A percentile compares a stretch with the other conserved stretches of the same genome.
Evolutionary conservation across 345 rosid species (phyloP).

Genomic region (Melaleuca quinquenervia): DNA sequence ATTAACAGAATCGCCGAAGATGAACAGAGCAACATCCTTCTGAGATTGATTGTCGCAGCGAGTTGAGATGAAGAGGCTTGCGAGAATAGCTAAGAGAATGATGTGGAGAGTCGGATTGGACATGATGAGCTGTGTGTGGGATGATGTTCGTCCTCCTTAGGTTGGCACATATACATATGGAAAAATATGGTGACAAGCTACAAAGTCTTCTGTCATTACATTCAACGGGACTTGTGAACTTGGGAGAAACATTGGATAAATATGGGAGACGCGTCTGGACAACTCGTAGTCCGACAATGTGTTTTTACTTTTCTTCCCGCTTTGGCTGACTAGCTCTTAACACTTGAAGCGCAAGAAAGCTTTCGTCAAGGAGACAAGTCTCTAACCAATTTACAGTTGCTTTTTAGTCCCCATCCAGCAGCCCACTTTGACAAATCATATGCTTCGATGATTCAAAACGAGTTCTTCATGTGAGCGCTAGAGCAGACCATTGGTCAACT

Average conservation of each 20-base stretch:
- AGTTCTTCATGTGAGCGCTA: neutral
- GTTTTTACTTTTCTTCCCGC: neutral
- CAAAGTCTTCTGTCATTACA: neutral
- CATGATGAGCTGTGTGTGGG: neutral
- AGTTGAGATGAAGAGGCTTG: neutral
- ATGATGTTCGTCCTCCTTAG: neutral
- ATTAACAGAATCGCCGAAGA: conserved; percentile 24
- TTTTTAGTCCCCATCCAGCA: neutral
- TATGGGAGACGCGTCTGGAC: neutral
- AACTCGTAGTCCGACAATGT: neutral
- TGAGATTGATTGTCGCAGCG: neutral
- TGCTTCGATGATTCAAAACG: neutral
- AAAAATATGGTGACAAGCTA: neutral
- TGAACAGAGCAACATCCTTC: conserved; percentile 3
- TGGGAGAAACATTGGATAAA: neutral
- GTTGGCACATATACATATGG: neutral
- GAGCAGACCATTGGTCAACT: neutral
- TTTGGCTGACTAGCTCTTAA: neutral
- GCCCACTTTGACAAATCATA: neutral
- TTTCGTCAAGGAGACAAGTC: neutral
- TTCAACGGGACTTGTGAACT: neutral
- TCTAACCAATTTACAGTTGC: neutral
- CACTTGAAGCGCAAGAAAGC: neutral
- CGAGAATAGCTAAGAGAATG: neutral
- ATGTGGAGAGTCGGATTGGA: neutral